Evolutionary conservation across 208 protist genomes (phyloP), one percentile per base, ranked within the genome.

Genomic region (Trypanosoma theileri): DNA sequence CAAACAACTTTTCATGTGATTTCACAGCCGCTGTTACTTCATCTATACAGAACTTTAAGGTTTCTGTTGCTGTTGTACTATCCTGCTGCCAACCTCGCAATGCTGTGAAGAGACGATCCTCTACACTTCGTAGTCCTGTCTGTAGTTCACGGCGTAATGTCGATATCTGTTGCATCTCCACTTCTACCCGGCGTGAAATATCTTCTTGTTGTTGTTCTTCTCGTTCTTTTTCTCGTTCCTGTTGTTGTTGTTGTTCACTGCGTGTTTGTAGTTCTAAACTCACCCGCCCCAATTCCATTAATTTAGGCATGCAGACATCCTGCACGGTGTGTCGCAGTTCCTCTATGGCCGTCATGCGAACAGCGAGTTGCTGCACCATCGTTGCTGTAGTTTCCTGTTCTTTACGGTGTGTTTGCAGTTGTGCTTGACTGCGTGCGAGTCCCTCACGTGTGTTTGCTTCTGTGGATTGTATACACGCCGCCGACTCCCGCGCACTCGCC

Each of bases 251-350:
- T 16, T 68, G 14, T 58, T 75, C 69, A 24, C 41, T 42, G 56
- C 51, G 71, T 55, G 62, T 58, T 4, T 71, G 63, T 16, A 71
- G 14, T 58, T 75, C 69, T 6, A 35, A 6, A 17, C 16, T 31
- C 21, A 67, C 45, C 3, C 48, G 41, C 8, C 9, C n/a, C 26
- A 60, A 17, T 44, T 58, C 57, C 48, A 66, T 58, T 50, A 77
- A 19, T 28, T 53, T 46, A 0, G 50, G 58, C 22, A 61, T 24
- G 24, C 58, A 77, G 21, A 55, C 52, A n/a, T 76, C 59, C 16
- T 72, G 50, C 22, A 73, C 41, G 13, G n/a, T 58, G 8, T 40
- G 22, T 11, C 77, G 76, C 21, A 81, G n/a, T 4, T 73, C 72
- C 19, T 82, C 79, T 14, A 22, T 59, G 0, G 69, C 26, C n/a